Conservation (phyloP, 192 early-diverging fungal genomes). For the Backusella australiensis region DNA sequence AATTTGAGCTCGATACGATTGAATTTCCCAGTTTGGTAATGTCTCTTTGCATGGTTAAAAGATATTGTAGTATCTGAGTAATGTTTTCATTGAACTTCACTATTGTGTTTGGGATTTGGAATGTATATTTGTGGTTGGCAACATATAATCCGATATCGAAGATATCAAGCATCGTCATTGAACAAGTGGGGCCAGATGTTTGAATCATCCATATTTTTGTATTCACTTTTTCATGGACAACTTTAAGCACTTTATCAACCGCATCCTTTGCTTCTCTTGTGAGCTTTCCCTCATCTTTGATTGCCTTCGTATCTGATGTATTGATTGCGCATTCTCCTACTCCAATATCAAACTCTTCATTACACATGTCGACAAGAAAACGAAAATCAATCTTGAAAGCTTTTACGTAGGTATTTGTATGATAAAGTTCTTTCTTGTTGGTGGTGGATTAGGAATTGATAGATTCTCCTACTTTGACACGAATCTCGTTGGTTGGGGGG, state of each 20-base stretch:
- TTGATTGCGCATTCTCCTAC: neutral
- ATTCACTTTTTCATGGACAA: neutral
- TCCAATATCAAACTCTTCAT: neutral
- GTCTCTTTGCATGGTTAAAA: neutral
- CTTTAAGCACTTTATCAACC: neutral
- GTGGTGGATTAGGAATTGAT: neutral
- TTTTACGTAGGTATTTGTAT: neutral
- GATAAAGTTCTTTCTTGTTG: slow-evolving; percentile 1
- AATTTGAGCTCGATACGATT: neutral
- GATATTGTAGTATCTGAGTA: neutral
- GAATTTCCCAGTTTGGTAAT: neutral
- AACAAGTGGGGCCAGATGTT: neutral
- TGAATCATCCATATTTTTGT: neutral
- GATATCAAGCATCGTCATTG: neutral
- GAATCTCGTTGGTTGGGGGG: neutral
- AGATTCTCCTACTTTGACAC: neutral
- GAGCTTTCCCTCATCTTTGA: neutral
- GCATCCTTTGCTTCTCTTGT: neutral
- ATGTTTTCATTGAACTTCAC: neutral
- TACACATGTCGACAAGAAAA: neutral
- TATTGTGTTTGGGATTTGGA: neutral
- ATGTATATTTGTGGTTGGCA: neutral
- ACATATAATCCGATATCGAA: neutral
- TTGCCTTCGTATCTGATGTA: neutral
- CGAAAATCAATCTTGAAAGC: slow-evolving; percentile 3